A percentile compares a stretch with the other conserved stretches of the same genome.
Evolutionary conservation across 2,329 filamentous ascomycete species (phyloP).

Genomic region (Amphichorda felina): DNA sequence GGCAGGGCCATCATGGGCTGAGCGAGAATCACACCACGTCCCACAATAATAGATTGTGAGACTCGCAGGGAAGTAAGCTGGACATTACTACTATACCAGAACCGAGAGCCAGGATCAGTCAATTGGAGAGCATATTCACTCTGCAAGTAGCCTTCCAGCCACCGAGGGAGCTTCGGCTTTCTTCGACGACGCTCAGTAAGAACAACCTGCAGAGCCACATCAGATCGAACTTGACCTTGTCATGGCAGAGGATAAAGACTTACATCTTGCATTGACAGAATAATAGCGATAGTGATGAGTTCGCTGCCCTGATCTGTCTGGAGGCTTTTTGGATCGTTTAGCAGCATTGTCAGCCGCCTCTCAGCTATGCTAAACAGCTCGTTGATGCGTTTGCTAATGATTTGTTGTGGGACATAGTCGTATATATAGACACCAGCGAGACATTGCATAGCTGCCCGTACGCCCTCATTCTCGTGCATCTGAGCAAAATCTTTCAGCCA

Average conservation of each 20-base stretch:
- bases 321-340: constrained; percentile 10
- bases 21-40: constrained; percentile 24
- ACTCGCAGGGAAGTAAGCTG: constrained; percentile 20
- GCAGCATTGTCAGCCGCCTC: constrained; percentile 14
- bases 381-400: constrained; percentile 19
- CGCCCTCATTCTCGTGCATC: constrained; percentile 22
- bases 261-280: constrained; percentile 27
- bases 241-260: constrained; percentile 5
- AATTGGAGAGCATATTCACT: constrained; percentile 20
- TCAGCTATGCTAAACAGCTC: constrained; percentile 18
- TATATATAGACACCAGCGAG: constrained; percentile 27
- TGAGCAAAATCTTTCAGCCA: constrained; percentile 26
- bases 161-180: constrained; percentile 19
- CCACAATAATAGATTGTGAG: constrained; percentile 26
- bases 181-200: constrained; percentile 21
- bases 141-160: constrained; percentile 23
- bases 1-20: constrained; percentile 24
- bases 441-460: constrained; percentile 24
- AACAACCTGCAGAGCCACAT: constrained; percentile 9
- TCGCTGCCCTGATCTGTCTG: constrained; percentile 14
- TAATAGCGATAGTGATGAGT: constrained; percentile 22
- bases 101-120: constrained; percentile 22
- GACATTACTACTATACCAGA: constrained; percentile 19
- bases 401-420: constrained; percentile 22
- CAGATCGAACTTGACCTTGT: background rate